phyloP scores from a whole-genome alignment of 306 rosid species.

The Ammopiptanthus mongolicus region DNA sequence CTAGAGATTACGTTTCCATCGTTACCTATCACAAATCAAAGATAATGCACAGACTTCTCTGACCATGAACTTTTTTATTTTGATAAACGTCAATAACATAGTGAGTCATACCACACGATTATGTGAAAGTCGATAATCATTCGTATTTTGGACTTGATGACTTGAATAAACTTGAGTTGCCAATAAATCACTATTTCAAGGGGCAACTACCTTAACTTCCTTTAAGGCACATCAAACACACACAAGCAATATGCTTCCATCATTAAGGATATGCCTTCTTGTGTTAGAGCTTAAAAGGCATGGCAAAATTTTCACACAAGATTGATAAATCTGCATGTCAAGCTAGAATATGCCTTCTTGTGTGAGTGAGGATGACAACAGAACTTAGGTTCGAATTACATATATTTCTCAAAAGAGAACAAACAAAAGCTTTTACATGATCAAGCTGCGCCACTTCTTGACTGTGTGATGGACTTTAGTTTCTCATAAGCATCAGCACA shows the following conservation, averaged over 20 bases:
- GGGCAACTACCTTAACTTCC: background rate
- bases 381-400: conserved; percentile 16
- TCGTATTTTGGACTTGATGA: background rate
- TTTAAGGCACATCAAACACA: background rate
- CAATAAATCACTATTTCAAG: background rate
- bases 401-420: conserved; percentile 5
- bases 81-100: background rate
- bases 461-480: conserved; percentile 38
- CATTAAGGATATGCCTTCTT: background rate
- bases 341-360: conserved; percentile 28
- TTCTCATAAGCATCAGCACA: conserved; percentile 57
- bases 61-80: background rate
- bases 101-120: background rate
- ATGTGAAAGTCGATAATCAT: background rate
- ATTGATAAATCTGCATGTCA: conserved; percentile 17
- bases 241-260: conserved; percentile 10
- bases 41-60: background rate
- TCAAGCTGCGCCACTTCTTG: conserved; percentile 32
- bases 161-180: background rate
- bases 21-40: background rate
- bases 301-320: conserved; percentile 41
- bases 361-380: conserved; percentile 15
- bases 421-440: background rate
- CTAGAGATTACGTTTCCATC: conserved; percentile 12
- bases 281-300: conserved; percentile 9